These are phyloP conservation scores for Pythium dissimile DNA, from an alignment of 352 stramenopile genomes.

Conservation along the genomic window DNA sequence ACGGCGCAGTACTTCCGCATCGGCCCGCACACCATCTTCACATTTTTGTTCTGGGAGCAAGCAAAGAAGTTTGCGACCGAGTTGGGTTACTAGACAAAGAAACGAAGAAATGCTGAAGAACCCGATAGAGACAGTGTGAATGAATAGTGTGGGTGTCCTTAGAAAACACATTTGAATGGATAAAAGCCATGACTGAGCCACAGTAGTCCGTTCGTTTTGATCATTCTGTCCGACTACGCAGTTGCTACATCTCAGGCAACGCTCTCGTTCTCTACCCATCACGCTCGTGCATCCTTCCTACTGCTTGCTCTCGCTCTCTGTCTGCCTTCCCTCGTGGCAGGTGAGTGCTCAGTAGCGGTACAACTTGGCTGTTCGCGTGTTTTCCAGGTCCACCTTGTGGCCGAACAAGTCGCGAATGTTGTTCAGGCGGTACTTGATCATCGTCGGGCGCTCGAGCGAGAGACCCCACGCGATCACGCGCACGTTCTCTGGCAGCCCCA, in stretches of 20 bases:
- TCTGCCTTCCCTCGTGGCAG: too few species aligned
- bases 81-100: slow-evolving; percentile 48
- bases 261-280: too few species aligned
- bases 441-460: slow-evolving; percentile 98
- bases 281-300: too few species aligned
- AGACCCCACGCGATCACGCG: slow-evolving; percentile 99
- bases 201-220: too few species aligned
- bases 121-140: neutral
- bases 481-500: slow-evolving; percentile 99
- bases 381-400: slow-evolving; percentile 98
- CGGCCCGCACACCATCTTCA: slow-evolving; percentile 83
- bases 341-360: slow-evolving; percentile 88
- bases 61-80: slow-evolving; percentile 66
- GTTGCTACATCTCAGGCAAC: too few species aligned
- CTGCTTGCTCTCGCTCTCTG: too few species aligned
- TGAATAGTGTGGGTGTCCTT: neutral
- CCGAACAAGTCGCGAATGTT: slow-evolving; percentile 99
- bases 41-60: slow-evolving; percentile 86
- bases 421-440: slow-evolving; percentile 99
- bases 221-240: too few species aligned
- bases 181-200: too few species aligned
- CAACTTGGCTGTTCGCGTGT: slow-evolving; percentile 91
- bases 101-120: neutral
- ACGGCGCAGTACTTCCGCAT: slow-evolving; percentile 84
- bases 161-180: neutral